phyloP scores from a whole-genome alignment of 2,329 filamentous ascomycete species.

The Fonsecaea monophora region DNA sequence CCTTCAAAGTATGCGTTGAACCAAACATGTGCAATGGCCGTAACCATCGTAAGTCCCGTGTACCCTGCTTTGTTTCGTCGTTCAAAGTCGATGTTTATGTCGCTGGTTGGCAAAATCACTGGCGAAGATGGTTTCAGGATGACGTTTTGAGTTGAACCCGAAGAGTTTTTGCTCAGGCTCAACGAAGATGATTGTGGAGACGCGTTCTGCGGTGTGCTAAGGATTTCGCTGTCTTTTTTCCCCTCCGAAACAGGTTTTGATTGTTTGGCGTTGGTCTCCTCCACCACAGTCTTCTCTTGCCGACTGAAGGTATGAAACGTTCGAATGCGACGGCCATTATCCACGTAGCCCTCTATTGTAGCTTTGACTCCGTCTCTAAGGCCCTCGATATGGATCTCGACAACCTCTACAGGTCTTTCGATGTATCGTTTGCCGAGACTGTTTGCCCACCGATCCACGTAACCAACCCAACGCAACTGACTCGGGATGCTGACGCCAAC shows the following conservation, averaged over 20 bases:
- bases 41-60: constrained; percentile 83
- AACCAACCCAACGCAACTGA: constrained; percentile 84
- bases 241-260: constrained; percentile 3
- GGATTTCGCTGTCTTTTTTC: constrained; percentile 31
- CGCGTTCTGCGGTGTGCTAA: constrained; percentile 33
- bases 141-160: constrained; percentile 71
- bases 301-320: constrained; percentile 79
- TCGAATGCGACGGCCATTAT: constrained; percentile 88
- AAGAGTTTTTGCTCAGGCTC: constrained; percentile 50
- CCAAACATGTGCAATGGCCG: constrained; percentile 93
- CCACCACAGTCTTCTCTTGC: constrained; percentile 72
- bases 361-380: constrained; percentile 87
- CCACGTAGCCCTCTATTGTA: constrained; percentile 79
- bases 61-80: constrained; percentile 79
- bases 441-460: constrained; percentile 86
- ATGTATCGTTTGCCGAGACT: constrained; percentile 75
- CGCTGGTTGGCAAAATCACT: constrained; percentile 76
- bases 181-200: constrained; percentile 38
- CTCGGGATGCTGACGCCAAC: constrained; percentile 91
- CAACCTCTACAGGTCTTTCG: constrained; percentile 80
- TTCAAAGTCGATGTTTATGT: constrained; percentile 90
- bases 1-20: constrained; percentile 96
- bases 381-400: constrained; percentile 91
- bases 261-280: constrained; percentile 47
- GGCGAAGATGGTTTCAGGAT: constrained; percentile 75